Conservation (phyloP, 495 filamentous ascomycete species). For the Entonaema liquescens region DNA sequence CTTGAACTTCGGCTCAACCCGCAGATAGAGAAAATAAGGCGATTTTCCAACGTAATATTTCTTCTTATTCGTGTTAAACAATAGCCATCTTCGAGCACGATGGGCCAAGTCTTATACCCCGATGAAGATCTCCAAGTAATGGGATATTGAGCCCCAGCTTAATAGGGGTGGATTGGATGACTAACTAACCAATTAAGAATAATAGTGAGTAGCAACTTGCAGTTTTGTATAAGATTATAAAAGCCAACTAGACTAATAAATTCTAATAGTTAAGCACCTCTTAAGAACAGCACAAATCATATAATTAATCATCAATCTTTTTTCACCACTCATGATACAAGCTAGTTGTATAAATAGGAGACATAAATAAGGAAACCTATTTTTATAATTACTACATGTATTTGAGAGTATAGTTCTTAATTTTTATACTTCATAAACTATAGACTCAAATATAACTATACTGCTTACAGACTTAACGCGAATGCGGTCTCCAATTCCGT, state of each 20-base stretch:
- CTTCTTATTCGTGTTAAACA: neutral
- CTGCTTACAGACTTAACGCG: neutral
- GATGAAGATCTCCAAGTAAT: neutral
- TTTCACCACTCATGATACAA: no score
- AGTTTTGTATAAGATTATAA: neutral
- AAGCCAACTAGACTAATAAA: neutral
- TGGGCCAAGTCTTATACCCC: neutral
- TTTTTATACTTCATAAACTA: neutral
- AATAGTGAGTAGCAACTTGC: neutral
- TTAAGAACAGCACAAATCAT: no score
- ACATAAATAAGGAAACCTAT: no score
- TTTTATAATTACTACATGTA: no score
- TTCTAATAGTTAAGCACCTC: no score
- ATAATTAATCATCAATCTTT: no score
- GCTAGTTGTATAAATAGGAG: no score
- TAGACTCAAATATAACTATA: neutral
- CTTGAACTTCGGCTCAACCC: neutral
- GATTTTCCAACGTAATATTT: neutral
- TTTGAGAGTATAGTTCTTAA: neutral
- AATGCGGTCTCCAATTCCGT: neutral
- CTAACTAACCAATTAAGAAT: neutral
- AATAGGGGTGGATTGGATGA: neutral
- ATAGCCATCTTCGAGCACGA: neutral
- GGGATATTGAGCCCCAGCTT: neutral
- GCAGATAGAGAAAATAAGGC: slow-evolving; percentile 1